Conservation (phyloP, 2,329 filamentous ascomycete genomes). For the Neonectria magnoliae region DNA sequence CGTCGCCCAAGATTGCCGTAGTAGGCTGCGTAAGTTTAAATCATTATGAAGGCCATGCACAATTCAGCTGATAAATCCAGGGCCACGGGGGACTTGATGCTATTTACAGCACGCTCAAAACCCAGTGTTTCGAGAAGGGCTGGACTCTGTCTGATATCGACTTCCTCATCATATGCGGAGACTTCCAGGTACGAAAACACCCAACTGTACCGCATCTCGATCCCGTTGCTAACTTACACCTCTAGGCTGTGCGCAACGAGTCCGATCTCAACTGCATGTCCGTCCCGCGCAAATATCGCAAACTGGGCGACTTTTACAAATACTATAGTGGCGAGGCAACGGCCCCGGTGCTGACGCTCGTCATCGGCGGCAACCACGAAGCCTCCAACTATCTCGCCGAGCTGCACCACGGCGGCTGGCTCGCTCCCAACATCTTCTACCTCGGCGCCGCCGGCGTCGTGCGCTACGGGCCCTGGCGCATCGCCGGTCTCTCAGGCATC, state of each 20-base stretch:
- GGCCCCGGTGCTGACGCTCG: conserved; percentile 89
- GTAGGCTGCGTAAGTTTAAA: conserved; percentile 25
- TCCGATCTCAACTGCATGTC: conserved; percentile 88
- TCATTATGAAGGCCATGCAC: too few species aligned
- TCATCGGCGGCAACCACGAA: conserved; percentile 94
- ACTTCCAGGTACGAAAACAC: conserved; percentile 76
- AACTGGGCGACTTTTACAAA: conserved; percentile 89
- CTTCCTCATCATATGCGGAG: conserved; percentile 90
- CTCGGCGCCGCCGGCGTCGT: conserved; percentile 90
- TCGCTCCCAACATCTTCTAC: conserved; percentile 95
- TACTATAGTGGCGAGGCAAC: conserved; percentile 84
- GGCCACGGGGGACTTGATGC: background rate
- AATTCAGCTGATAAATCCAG: too few species aligned
- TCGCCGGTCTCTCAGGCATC: conserved; percentile 89
- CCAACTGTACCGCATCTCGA: background rate
- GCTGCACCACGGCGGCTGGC: conserved; percentile 95
- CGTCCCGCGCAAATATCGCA: conserved; percentile 85
- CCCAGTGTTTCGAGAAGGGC: conserved; percentile 15
- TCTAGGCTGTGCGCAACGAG: conserved; percentile 83
- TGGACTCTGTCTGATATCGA: conserved; percentile 68
- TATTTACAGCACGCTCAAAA: conserved; percentile 19
- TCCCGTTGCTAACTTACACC: background rate
- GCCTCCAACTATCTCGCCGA: conserved; percentile 89
- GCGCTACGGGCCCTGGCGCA: conserved; percentile 83
- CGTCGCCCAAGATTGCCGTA: conserved; percentile 21